Evolutionary conservation across 1,284 basidiomycete species (phyloP).

Genomic region (Malassezia pachydermatis): DNA sequence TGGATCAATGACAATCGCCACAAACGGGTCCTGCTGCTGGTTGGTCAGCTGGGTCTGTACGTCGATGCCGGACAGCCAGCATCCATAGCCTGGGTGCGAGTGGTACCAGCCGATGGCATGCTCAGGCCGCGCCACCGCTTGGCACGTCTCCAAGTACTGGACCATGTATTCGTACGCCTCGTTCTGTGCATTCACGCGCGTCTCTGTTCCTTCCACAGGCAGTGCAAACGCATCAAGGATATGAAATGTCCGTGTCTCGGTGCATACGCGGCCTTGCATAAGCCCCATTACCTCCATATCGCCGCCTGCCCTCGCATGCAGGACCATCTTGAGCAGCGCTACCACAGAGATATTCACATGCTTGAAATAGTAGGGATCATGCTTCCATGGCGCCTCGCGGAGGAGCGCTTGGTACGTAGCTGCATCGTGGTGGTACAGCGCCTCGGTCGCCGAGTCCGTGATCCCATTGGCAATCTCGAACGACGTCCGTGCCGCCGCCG

Average conservation of each 20-base stretch:
- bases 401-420: conserved; percentile 64
- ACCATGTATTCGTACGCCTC: conserved; percentile 99
- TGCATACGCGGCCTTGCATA: conserved; percentile 93
- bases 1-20: conserved; percentile 94
- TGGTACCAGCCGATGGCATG: conserved; percentile 98
- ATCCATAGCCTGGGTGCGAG: conserved; percentile 97
- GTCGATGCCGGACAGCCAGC: conserved; percentile 96
- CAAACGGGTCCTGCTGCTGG: conserved; percentile 89
- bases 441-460: conserved; percentile 24
- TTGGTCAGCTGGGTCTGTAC: conserved; percentile 91
- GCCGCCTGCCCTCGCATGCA: conserved; percentile 92
- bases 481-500: conserved; percentile 58
- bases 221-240: conserved; percentile 86
- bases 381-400: conserved; percentile 68
- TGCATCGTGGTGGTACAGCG: conserved; percentile 56
- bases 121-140: conserved; percentile 71
- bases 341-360: conserved; percentile 87
- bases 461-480: conserved; percentile 77
- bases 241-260: conserved; percentile 67
- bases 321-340: conserved; percentile 97
- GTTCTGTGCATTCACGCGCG: conserved; percentile 87
- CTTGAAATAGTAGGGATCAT: conserved; percentile 86
- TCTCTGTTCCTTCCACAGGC: conserved; percentile 97
- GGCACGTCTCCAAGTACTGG: conserved; percentile 69
- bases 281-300: conserved; percentile 98